Base-by-base conservation (phyloP, 306 rosid genomes). In the Corylus heterophylla region DNA sequence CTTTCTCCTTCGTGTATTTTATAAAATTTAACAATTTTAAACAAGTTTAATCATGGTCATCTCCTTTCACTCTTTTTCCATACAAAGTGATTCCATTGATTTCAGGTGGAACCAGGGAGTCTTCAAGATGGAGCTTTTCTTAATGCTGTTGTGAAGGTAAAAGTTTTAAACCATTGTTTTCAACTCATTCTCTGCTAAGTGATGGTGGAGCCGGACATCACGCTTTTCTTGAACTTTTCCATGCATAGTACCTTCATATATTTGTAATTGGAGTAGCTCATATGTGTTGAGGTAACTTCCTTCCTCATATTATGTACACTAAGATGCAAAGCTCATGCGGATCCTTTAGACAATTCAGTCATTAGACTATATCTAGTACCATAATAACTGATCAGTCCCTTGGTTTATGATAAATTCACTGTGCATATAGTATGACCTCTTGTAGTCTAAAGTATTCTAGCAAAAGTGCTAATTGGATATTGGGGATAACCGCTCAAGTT, bases 121-220 rank as follows among this genome's bases (percentile, higher is more conserved):
- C 83, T 92, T 74, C 95, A 89, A 76, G 97, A 84, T 77, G 82
- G 89, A 5, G 87, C 82, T 84, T 89, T 94, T 76, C 97, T 94
- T 52, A 94, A 92, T 85, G 98, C 98, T 44, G 98, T 94, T 64
- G 98, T 94, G 55, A 94, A 94, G 98, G 98, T 94, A 89, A 78
- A 75, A 16, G 63, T 69, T 77, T 31, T 37, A 58, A 61, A 45
- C 74, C 11, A 39, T 25, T 22, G 22, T 27, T 54, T 69, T 42
- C 17, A 14, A 49, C n/a, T 52, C 58, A 58, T 9, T 14, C 47
- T 49, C 6, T 47, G 77, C 45, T 63, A 49, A 54, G 39, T 35
- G 35, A 69, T 25, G 12, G 22, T 13, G 44, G 44, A 31, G 44
- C 42, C 18, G 18, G 64, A 58, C 35, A 58, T 42, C 12, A 49